Conservation (phyloP, 2,329 filamentous ascomycete genomes). For the Aureobasidium sp. region DNA sequence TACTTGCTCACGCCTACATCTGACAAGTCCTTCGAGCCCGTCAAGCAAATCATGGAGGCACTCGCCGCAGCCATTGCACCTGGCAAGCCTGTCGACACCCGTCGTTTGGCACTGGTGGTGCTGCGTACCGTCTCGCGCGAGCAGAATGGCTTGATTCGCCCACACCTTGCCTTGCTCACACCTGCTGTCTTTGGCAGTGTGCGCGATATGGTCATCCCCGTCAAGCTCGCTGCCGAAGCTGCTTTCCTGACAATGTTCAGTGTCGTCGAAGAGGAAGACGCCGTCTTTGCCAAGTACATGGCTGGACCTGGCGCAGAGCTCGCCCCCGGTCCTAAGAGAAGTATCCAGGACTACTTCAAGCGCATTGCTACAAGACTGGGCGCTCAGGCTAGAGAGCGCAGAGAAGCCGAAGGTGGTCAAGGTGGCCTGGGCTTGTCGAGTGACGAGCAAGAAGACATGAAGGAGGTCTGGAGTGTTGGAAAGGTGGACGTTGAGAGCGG, state of each 20-base stretch:
- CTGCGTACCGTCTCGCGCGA: slow-evolving; percentile 76
- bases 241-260: slow-evolving; percentile 87
- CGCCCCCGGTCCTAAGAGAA: slow-evolving; percentile 67
- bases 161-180: slow-evolving; percentile 73
- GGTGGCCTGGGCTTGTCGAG: slow-evolving; percentile 79
- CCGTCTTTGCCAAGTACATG: slow-evolving; percentile 88
- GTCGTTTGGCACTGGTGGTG: slow-evolving; percentile 79
- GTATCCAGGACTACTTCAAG: slow-evolving; percentile 97
- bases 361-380: slow-evolving; percentile 77
- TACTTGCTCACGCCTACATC: slow-evolving; percentile 65
- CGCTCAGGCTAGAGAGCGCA: slow-evolving; percentile 79
- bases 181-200: slow-evolving; percentile 83
- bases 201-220: slow-evolving; percentile 83
- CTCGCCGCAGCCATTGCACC: slow-evolving; percentile 64
- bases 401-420: slow-evolving; percentile 82
- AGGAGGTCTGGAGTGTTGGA: slow-evolving; percentile 91
- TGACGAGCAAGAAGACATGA: slow-evolving; percentile 90
- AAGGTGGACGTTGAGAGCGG: slow-evolving; percentile 72
- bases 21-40: slow-evolving; percentile 64
- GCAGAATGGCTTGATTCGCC: slow-evolving; percentile 71
- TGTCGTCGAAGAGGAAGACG: slow-evolving; percentile 78
- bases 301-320: slow-evolving; percentile 58
- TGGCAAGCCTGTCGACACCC: slow-evolving; percentile 71
- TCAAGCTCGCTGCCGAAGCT: slow-evolving; percentile 91
- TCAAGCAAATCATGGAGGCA: slow-evolving; percentile 72